Base-by-base conservation (phyloP, 768 basidiomycete species). In the Suillus ampliporus region DNA sequence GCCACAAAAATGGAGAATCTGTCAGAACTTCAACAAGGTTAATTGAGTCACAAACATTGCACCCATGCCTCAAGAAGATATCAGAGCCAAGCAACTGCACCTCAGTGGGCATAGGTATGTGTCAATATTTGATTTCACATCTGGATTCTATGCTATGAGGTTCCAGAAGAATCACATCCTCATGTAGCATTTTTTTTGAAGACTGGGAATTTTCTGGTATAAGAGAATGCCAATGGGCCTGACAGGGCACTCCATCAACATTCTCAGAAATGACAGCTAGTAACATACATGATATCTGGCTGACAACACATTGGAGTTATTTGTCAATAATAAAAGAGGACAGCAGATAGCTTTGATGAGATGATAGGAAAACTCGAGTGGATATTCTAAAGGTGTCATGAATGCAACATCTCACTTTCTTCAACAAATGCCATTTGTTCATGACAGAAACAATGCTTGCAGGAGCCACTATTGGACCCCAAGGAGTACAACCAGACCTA, bases 261-360 rank as follows among this genome's bases (percentile, higher is more conserved):
- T 71, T 71, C 46, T 37, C 59, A 0, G 37, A 61, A 8, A 37
- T 60, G 43, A 38, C 43, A 23, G 35, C 44, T 17, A 23, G 31
- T 43, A 28, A 44, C 4, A 64, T 73, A 7, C 47, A 62, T 0
- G 34, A 58, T 50, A 43, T 78, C 46, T 78, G 1, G 69, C 69
- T 1, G 58, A 67, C 1, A 44, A 57, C 1, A 51, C 62, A 0
- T 31, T 72, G 77, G 40, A 71, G 69, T 0, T 69, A 75, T 1
- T 82, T 19, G 76, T 83, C 0, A 78, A 83, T 48, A 76, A 83
- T 57, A 73, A 78, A 76, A 71, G 0, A 46, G 71, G 10, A 72
- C 74, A 17, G 74, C 66, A 1, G 72, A 81, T 64, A 54, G 38
- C 1, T 80, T 81, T 52, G 67, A 73, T 1, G 68, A 68, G 15